Base-by-base conservation (phyloP, 495 filamentous ascomycete genomes). In the Talaromyces stipitatus region DNA sequence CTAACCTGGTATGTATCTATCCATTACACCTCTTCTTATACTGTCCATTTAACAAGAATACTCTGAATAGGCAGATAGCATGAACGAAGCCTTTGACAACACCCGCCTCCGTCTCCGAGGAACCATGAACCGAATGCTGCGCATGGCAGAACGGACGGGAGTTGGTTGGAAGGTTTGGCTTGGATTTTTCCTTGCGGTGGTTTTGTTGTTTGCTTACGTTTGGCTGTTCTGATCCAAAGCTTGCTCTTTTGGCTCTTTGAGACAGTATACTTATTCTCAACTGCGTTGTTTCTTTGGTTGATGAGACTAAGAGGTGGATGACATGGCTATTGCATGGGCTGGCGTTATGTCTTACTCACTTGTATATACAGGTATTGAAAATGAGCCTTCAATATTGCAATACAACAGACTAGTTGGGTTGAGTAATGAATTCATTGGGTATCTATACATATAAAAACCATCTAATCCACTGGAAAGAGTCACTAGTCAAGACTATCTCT, bases 121-220 rank as follows among this genome's bases (percentile, higher is more conserved):
- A 38, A 97, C 95, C 38, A 97, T 98, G 94, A 96, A 89, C 64
- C 78, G 91, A 27, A 98, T 98, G 94, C 73, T 97, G 56, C 68
- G 91, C 57, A 97, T 98, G 94, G 95, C 94, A 4, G 85, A 96
- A 73, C 77, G 84, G 63, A 95, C 91, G 11, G 95, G 95, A 3
- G 85, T 98, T 26, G 88, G 91, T 59, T 98, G 94, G 94, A 89
- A 82, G 71, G 88, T 91, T 24, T 98, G 95, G 94, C 65, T 95
- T 48, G 78, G 71, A 18, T 97, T 98, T 71, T 95, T 98, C 64
- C 72, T 78, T 29, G 85, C 83, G 3, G 90, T 98, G 20, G 82
- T 85, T 55, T 61, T 89, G 14, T 58, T 96, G 50, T 98, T 98
- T 72, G 79, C 83, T 58, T 98, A 89, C 64, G 94, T 98, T 55